Base-by-base conservation (phyloP, 331 rosid species). In the Stylosanthes scabra region DNA sequence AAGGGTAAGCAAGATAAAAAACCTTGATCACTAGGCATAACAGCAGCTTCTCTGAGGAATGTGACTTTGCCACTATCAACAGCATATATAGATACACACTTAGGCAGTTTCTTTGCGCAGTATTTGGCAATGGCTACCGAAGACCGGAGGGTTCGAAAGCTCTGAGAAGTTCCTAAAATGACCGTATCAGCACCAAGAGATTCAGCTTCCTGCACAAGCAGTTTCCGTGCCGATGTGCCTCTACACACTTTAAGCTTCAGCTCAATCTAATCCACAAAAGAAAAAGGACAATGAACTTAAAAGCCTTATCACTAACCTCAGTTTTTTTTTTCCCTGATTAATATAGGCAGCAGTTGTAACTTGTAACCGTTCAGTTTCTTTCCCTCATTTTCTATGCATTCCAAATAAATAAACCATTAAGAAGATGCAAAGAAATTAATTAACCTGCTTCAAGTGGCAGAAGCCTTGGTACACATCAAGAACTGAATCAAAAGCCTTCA, bases 391-490 rank as follows among this genome's bases (percentile, higher is more conserved):
- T 76, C 83, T 77, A 64, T 45, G 70, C 65, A 76, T 54, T 54
- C 74, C 55, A 75, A 82, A 40, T 1, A 20, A 82, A 40, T 64
- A 47, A 7, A 81, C 39, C 63, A 46, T 16, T 45, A n/a, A 51
- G 27, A 51, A 51, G n/a, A 46, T 8, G 16, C 57, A 14, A 51
- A 51, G n/a, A 13, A 6, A 49, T 9, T 7, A 46, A 46, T 44
- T 46, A 37, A 75, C 84, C 97, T 90, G 97, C 86, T 91, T 90
- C 11, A 94, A 85, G 75, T 86, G 80, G 83, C 99, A 94, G 83
- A 94, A 91, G 57, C 93, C 96, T 87, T 94, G 92, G 28, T 90
- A 94, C 2, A 85, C 97, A 9, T 93, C 82, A 41, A 91, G 91
- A 75, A 94, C 87, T 4, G 99, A 87, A 73, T 91, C 92, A 44